Evolutionary conservation across 1,284 basidiomycete species (phyloP), one percentile per base, ranked within the genome.

Genomic region (Cryptococcus hybrid): DNA sequence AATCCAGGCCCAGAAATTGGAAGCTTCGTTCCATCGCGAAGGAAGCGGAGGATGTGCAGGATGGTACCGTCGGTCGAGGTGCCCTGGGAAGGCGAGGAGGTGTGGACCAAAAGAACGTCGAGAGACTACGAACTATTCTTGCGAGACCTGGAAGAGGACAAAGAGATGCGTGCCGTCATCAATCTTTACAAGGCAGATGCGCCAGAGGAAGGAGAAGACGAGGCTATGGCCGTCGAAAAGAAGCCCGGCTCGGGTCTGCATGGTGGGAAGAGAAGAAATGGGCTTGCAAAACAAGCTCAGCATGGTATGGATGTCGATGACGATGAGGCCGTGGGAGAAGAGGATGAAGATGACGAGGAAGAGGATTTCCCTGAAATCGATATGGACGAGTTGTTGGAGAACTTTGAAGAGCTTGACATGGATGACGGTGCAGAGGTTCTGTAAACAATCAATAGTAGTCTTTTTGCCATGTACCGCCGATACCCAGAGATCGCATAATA

Each of bases 111-210:
- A 89, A 85, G 81, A 93, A 93, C 80, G 91, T 98, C 60, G 93
- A 87, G 91, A 73, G 95, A 98, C 74, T 99, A 98, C 76, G 95
- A 98, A 80, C 69, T 92, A 61, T 99, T 99, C 86, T 80, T 99
- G 78, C 84, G 90, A 53, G 94, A 98, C 69, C 79, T 99, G 57
- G 95, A 98, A 78, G 95, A 99, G 78, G 95, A 99, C 79, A 88
- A 89, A 52, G 95, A 98, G 82, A 82, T 98, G 82, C 85, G 95
- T 52, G 83, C 84, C 13, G 86, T 86, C 13, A 88, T 99, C 70
- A 96, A 98, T 78, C 70, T 99, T 56, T 99, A 94, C 81, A 89
- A 88, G 79, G 40, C 47, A 12, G 36, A 52, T 7, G 13, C 51
- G 63, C 66, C 38, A 36, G 46, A 47, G 59, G 63, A 61, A 13